Percentiles rank a stretch among this genome's conserved stretches.
Evolutionary conservation across 2,329 filamentous ascomycete species (phyloP).

Genomic region (Balansia obtecta): DNA sequence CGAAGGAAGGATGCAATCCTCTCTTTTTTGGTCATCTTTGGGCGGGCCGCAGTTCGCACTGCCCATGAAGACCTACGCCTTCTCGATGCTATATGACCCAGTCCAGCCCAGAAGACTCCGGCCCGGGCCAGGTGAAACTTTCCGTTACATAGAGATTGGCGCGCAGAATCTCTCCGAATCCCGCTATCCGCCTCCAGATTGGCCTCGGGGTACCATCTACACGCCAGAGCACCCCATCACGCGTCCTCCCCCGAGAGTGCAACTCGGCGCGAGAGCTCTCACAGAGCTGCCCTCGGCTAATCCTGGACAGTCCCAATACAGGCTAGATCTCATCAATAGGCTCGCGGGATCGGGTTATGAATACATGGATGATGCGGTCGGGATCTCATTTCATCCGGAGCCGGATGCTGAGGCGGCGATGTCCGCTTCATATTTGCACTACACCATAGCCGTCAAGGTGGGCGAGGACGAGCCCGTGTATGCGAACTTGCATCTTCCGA

Average conservation of each 20-base stretch:
- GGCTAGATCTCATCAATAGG: background rate
- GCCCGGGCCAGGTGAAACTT: background rate
- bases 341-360: conserved; percentile 1
- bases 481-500: background rate
- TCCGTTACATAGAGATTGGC: background rate
- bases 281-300: too few species aligned
- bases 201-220: background rate
- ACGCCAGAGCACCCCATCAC: background rate
- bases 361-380: background rate
- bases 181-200: background rate
- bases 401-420: background rate
- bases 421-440: background rate
- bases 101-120: background rate
- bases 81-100: background rate
- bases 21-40: conserved; percentile 5
- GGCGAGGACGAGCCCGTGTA: background rate
- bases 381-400: background rate
- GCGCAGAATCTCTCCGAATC: background rate
- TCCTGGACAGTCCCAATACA: too few species aligned
- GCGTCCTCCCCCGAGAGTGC: too few species aligned
- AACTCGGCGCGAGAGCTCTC: too few species aligned
- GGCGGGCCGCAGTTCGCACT: conserved; percentile 9
- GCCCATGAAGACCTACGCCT: conserved; percentile 9
- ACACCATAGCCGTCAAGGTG: background rate
- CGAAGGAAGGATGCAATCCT: background rate